Percentiles rank a stretch among this genome's conserved stretches.
Evolutionary conservation across 2,329 filamentous ascomycete genomes (phyloP).

Genomic region (Cyphellophora attinorum): DNA sequence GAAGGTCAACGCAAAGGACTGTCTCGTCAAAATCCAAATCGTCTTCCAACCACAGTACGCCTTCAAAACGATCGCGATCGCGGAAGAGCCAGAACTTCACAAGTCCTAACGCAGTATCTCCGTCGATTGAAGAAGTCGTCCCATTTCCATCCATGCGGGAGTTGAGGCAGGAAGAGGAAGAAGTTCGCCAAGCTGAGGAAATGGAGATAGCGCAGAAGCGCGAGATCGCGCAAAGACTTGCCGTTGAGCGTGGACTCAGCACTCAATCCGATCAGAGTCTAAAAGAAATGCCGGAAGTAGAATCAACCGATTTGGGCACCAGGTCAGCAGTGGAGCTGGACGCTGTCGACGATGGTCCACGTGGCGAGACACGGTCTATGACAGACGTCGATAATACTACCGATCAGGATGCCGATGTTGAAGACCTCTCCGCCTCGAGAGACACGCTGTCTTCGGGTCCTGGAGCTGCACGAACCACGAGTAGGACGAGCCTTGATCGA

Average conservation of each 20-base stretch:
- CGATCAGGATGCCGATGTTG: background rate
- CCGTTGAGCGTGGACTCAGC: constrained; percentile 39
- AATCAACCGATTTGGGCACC: no score
- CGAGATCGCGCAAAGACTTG: constrained; percentile 45
- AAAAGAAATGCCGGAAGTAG: constrained; percentile 1
- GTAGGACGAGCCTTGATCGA: no score
- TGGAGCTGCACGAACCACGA: no score
- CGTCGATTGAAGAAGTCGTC: constrained; percentile 4
- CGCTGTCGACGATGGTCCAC: background rate
- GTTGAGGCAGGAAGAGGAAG: constrained; percentile 49
- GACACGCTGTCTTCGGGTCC: constrained; percentile 1
- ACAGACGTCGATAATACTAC: constrained; percentile 1
- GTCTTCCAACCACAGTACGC: constrained; percentile 19
- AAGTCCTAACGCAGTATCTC: constrained; percentile 2
- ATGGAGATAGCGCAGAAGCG: constrained; percentile 42
- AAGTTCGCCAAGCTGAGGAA: constrained; percentile 46
- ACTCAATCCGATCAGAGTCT: constrained; percentile 2
- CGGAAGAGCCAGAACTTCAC: constrained; percentile 16
- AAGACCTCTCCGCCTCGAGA: background rate
- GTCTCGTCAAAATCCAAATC: constrained; percentile 33
- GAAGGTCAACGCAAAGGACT: constrained; percentile 32
- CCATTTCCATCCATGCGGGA: constrained; percentile 42
- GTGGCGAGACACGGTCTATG: background rate
- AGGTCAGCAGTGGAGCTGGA: constrained; percentile 2
- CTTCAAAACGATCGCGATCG: constrained; percentile 23